Percentiles rank a stretch among this genome's conserved stretches.
Evolutionary conservation across 2,329 filamentous ascomycete genomes (phyloP).

Genomic region (Venturia asperata): DNA sequence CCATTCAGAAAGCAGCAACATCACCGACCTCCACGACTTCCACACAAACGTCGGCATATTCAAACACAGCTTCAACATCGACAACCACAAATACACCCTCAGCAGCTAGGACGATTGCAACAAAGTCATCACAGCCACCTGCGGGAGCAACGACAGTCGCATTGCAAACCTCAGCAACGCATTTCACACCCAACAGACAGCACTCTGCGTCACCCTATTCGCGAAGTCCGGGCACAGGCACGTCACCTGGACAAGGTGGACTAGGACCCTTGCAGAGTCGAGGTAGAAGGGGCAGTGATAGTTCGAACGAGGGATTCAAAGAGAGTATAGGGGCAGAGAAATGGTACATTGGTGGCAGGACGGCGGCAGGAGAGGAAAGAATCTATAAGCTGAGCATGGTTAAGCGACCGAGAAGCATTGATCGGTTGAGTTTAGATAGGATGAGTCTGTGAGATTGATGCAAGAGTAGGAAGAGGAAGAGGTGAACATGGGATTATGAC

Average conservation of each 20-base stretch:
- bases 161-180: constrained; percentile 31
- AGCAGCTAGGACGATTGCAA: constrained; percentile 21
- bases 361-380: constrained; percentile 67
- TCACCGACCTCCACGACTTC: constrained; percentile 31
- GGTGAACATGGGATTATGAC: background rate
- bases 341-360: constrained; percentile 75
- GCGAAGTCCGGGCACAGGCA: constrained; percentile 27
- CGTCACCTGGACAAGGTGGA: constrained; percentile 24
- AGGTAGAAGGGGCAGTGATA: constrained; percentile 62
- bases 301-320: constrained; percentile 66
- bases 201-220: constrained; percentile 26
- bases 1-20: constrained; percentile 50
- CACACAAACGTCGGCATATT: constrained; percentile 32
- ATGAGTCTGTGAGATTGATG: constrained; percentile 55
- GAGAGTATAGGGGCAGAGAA: constrained; percentile 67
- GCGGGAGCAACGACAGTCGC: constrained; percentile 34
- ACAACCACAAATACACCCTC: constrained; percentile 30
- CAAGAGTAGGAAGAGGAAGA: background rate
- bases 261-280: constrained; percentile 20
- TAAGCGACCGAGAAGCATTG: constrained; percentile 63
- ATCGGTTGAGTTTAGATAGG: constrained; percentile 66
- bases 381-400: constrained; percentile 78
- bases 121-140: constrained; percentile 23
- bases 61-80: constrained; percentile 31
- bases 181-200: constrained; percentile 37